Conservation (phyloP, 169 alveolate species). For the Cryptosporidium andersoni region DNA sequence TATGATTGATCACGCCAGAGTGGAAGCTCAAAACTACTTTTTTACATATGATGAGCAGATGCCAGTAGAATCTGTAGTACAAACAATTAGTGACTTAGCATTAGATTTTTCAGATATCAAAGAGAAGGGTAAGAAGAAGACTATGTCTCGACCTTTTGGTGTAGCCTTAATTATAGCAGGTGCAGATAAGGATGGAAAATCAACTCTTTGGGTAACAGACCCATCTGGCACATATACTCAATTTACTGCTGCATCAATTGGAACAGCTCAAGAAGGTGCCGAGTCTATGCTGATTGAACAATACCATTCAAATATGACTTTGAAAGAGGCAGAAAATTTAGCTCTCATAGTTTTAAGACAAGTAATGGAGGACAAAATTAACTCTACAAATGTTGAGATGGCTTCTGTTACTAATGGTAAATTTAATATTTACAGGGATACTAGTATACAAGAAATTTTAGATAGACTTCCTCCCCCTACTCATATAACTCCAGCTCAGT, state of each 20-base stretch:
- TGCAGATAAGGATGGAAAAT: slow-evolving; percentile 91
- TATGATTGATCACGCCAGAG: slow-evolving; percentile 97
- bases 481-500: slow-evolving; percentile 53
- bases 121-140: slow-evolving; percentile 81
- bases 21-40: slow-evolving; percentile 94
- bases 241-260: slow-evolving; percentile 97
- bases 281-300: slow-evolving; percentile 94
- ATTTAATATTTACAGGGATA: slow-evolving; percentile 24
- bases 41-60: slow-evolving; percentile 95
- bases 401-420: slow-evolving; percentile 79
- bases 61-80: slow-evolving; percentile 88
- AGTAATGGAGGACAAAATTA: slow-evolving; percentile 97
- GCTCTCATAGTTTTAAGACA: slow-evolving; percentile 94
- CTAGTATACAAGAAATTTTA: slow-evolving; percentile 7
- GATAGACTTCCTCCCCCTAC: slow-evolving; percentile 71
- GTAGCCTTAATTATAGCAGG: slow-evolving; percentile 97
- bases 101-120: slow-evolving; percentile 91
- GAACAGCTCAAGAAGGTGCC: slow-evolving; percentile 96
- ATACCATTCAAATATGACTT: slow-evolving; percentile 89
- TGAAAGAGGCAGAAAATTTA: slow-evolving; percentile 93
- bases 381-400: slow-evolving; percentile 93
- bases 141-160: slow-evolving; percentile 98
- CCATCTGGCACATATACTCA: slow-evolving; percentile 97
- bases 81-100: slow-evolving; percentile 93
- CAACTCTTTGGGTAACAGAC: slow-evolving; percentile 94